Percentiles rank a stretch among this genome's conserved stretches.
These are phyloP conservation scores for Nicotiana paniculata DNA, from an alignment of 257 asterid genomes.

Conservation along the genomic window DNA sequence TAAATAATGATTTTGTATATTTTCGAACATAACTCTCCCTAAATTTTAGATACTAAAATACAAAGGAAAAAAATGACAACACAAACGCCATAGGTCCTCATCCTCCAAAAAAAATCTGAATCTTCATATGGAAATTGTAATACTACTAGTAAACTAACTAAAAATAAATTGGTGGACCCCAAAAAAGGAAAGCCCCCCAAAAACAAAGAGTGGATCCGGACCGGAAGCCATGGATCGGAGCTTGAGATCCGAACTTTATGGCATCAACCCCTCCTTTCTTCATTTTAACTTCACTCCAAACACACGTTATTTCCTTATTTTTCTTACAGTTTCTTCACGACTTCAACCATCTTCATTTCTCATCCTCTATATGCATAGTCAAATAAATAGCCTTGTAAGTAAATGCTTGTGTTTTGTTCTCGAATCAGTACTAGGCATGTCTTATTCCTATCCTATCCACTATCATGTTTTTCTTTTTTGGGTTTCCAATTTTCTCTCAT, in stretches of 20 bases:
- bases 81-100: no score
- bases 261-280: constrained; percentile 4
- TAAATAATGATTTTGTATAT: no score
- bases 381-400: background rate
- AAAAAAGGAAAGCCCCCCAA: no score
- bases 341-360: background rate
- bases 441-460: background rate
- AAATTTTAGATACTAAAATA: no score
- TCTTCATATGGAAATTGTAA: no score
- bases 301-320: background rate
- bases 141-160: no score
- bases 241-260: constrained; percentile 42
- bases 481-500: background rate
- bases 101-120: no score
- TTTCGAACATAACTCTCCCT: no score
- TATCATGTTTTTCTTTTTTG: background rate
- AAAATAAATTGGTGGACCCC: no score
- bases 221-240: constrained; percentile 43
- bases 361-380: background rate
- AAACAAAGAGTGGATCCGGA: constrained; percentile 9
- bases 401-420: constrained; percentile 22
- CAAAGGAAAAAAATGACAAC: no score
- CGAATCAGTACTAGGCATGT: constrained; percentile 24
- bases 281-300: constrained; percentile 3
- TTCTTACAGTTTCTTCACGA: constrained; percentile 17